Evolutionary conservation across 495 filamentous ascomycete species (phyloP), one percentile per base, ranked within the genome.

Genomic region (Achaetomiella virescens): DNA sequence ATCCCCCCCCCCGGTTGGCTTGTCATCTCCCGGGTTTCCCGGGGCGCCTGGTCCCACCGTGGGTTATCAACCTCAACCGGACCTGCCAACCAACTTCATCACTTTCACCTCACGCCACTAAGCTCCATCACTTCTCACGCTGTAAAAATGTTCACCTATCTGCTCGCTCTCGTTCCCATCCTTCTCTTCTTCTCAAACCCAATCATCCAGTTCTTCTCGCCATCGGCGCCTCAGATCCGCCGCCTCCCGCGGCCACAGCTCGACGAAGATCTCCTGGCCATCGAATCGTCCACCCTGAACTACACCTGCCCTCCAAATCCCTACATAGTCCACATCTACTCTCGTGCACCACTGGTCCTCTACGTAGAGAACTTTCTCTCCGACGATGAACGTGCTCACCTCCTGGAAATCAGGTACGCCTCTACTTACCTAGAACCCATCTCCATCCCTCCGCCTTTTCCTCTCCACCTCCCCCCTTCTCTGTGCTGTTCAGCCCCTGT

Each of bases 301-400:
- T 57, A 55, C 4, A 51, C 54, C 14, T 78, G 75, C 31, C 48
- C 59, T 7, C 60, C 57, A 2, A 64, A 72, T 44, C 55, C 59
- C 9, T 75, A 75, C 58, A 62, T 61, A 0, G 65, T 75, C 18
- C 72, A 76, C 50, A 59, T 78, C 20, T 70, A 69, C 44, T 73
- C 67, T 10, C 65, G 72, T 48, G 72, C 68, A 31, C 75, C 73
- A 17, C 54, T 76, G 24, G 75, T 76, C 1, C 58, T 78, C 7
- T 78, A 78, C 52, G 63, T 78, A 20, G 75, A 78, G 61, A 67
- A 72, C 45, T 76, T 78, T 36, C 31, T 78, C 35, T 60, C 64
- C 3, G 22, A 27, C 14, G 58, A 61, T 4, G 75, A 77, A 47
- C 63, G 67, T 43, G 47, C 55, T 8, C 72, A 77, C 52, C 54